These are phyloP conservation scores for Trichoderma sp. DNA, from an alignment of 2,329 filamentous ascomycete genomes.

Conservation along the genomic window DNA sequence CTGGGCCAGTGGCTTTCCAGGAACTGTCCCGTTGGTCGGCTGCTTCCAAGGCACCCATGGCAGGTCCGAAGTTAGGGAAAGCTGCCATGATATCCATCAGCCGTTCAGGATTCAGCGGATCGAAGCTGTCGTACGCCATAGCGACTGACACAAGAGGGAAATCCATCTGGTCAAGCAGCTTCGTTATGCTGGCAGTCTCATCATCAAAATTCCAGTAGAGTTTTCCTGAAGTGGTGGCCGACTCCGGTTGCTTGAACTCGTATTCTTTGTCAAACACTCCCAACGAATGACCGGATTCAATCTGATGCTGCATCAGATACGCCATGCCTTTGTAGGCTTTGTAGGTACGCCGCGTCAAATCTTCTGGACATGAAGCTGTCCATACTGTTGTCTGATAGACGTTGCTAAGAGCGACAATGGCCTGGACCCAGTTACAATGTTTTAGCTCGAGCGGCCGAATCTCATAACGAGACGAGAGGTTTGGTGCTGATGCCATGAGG, in stretches of 20 bases:
- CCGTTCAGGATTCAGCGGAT: constrained; percentile 22
- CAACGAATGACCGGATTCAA: constrained; percentile 27
- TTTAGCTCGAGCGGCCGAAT: constrained; percentile 31
- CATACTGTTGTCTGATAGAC: constrained; percentile 30
- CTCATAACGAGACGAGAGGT: constrained; percentile 22
- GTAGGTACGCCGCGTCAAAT: constrained; percentile 24
- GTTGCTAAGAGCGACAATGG: constrained; percentile 32
- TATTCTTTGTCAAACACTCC: constrained; percentile 32
- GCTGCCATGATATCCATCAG: not conserved
- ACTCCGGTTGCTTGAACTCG: constrained; percentile 28
- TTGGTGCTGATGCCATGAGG: not conserved
- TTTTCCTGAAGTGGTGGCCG: constrained; percentile 27
- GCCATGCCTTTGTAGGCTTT: not conserved
- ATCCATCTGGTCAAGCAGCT: constrained; percentile 31
- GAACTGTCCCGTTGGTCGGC: not conserved
- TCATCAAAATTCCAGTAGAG: constrained; percentile 19
- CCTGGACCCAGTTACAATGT: constrained; percentile 29
- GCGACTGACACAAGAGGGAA: constrained; percentile 36
- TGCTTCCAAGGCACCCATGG: not conserved
- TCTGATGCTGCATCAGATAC: constrained; percentile 26
- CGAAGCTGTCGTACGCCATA: constrained; percentile 31
- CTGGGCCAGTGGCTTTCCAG: not conserved
- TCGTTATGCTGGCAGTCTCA: not conserved
- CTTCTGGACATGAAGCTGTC: constrained; percentile 25
- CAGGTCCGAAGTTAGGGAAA: not conserved